phyloP scores from a whole-genome alignment of 495 filamentous ascomycete genomes.

The Penicillium roqueforti region DNA sequence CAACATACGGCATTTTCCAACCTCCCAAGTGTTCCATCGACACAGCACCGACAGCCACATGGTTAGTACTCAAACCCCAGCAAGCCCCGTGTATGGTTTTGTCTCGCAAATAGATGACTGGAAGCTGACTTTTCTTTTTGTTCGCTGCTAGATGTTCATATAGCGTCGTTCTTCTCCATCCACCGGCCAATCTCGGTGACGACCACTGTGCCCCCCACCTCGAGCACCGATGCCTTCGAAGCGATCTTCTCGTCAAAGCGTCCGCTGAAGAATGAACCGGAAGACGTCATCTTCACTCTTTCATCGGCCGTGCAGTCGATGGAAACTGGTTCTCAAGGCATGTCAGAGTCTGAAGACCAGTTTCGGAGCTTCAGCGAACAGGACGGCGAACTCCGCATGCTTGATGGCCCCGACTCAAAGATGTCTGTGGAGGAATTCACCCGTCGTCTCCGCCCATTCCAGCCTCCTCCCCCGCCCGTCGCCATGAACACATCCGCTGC shows the following conservation, averaged over 20 bases:
- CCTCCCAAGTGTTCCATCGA: slow-evolving; percentile 80
- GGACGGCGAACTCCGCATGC: slow-evolving; percentile 50
- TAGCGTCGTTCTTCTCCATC: slow-evolving; percentile 92
- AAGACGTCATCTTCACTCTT: slow-evolving; percentile 75
- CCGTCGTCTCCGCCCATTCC: slow-evolving; percentile 67
- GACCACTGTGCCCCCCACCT: slow-evolving; percentile 65
- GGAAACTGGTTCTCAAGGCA: slow-evolving; percentile 48
- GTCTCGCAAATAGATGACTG: background rate
- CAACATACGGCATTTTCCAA: slow-evolving; percentile 47
- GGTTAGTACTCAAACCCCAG: slow-evolving; percentile 45
- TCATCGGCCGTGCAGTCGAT: slow-evolving; percentile 67
- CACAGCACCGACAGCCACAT: slow-evolving; percentile 69
- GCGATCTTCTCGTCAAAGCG: slow-evolving; percentile 64
- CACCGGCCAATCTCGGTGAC: slow-evolving; percentile 92
- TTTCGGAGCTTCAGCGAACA: slow-evolving; percentile 45
- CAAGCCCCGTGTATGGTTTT: background rate
- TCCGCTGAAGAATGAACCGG: slow-evolving; percentile 47
- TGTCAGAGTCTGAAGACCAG: slow-evolving; percentile 45
- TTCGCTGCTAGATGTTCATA: slow-evolving; percentile 61
- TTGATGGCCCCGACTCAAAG: slow-evolving; percentile 32
- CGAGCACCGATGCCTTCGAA: slow-evolving; percentile 70
- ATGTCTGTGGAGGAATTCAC: slow-evolving; percentile 51
- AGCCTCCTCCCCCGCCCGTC: slow-evolving; percentile 69
- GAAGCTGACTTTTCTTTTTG: slow-evolving; percentile 6
- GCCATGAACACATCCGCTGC: slow-evolving; percentile 38